Base-by-base conservation (phyloP, 768 basidiomycete species). In the Phlegmacium glaucopus region DNA sequence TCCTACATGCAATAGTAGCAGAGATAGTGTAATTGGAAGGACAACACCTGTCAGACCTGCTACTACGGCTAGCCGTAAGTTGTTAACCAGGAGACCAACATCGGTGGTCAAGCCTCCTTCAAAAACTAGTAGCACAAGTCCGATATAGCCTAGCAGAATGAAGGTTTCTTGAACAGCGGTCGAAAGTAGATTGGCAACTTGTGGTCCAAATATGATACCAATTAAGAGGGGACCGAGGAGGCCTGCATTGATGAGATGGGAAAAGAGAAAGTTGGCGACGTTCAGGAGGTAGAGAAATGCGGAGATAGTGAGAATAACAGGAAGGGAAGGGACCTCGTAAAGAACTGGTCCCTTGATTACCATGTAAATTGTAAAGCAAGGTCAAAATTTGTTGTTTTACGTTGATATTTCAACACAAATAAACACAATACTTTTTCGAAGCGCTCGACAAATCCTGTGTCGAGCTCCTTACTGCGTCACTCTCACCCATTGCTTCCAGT, bases 21-120 rank as follows among this genome's bases (percentile, higher is more conserved):
- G 68, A 1, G 74, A 75, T 1, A 78, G 57, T 0, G 66, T 75
- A 35, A 85, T 71, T 4, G 80, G 81, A 1, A 79, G 48, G 2
- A 65, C 60, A 27, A 83, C 68, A 2, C 83, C 83, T 0, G 74
- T 77, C 5, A 75, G 47, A 1, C 81, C 83, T 17, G 76, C 76
- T 12, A 69, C 30, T 11, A 63, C 57, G 1, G 83, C 79, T 3
- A 84, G 61, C 0, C 69, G 60, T 3, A 82, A 63, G 42, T 79
- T 75, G 1, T 69, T 56, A 22, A 74, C 58, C 16, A 84, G 67
- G 2, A 76, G 63, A 4, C 61, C 34, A 3, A 79, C 60, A 39
- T 79, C 66, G 1, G 82, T 78, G 7, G 69, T 72, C 3, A 86
- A 61, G 0, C 85, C 85, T 11, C 82, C 83, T 72, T 78, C 74